Base-by-base conservation (phyloP, 805 yeast species). In the Candida patagonica region DNA sequence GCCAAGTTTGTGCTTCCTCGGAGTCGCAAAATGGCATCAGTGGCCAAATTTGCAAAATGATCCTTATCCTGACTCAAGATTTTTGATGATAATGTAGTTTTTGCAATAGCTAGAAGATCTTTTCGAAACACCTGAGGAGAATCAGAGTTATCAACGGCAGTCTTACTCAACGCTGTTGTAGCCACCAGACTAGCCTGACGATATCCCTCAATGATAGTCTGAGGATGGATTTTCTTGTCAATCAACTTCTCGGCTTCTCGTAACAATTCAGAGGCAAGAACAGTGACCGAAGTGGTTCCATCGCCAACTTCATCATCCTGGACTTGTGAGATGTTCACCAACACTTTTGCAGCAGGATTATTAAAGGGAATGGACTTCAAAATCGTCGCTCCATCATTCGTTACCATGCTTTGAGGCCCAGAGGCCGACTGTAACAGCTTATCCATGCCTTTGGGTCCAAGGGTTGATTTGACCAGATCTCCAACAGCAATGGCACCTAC, bases 401-500 rank as follows among this genome's bases (percentile, higher is more conserved):
- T 92, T 27, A 92, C 88, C 56, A 88, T 56, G 2, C 92, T 71
- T 41, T 70, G 70, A 35, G 84, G 85, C 31, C 92, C 75, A 4
- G 87, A 72, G 15, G 95, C 83, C 49, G 94, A 79, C 56, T 86
- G 95, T 46, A 92, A 68, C 47, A 92, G 68, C 61, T 92, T 92
- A 62, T 92, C 99, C 97, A 92, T 89, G 47, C 99, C 99, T 59
- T 92, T 89, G 46, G 99, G 99, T 12, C 99, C 99, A 48, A 92
- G 67, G 2, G 98, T 83, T 23, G 87, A 70, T 62, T 89, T 89
- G 34, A 89, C 98, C 45, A 92, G 71, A 62, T 92, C 98, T 38
- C 98, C 99, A 26, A 92, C 98, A 30, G 98, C 99, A 58, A 92
- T 89, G 49, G 98, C 98, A 36, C 98, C 98, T 8, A 92, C 94